Conservation (phyloP, 805 yeast species). For the Cyberlindnera xylosilytica region DNA sequence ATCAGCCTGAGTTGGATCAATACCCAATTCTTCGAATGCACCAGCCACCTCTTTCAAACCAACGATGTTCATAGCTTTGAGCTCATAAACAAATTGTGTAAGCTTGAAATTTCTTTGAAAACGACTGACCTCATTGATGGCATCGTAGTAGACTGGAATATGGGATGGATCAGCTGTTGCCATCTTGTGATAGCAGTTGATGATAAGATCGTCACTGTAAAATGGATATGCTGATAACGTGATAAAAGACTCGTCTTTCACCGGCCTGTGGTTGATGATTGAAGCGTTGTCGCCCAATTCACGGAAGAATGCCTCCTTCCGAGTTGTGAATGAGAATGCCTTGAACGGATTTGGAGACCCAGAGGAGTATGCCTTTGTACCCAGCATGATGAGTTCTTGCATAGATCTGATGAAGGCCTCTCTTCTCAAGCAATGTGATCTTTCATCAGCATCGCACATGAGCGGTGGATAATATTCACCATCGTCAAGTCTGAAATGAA, state of each 20-base stretch:
- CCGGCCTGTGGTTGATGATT: conserved; percentile 22
- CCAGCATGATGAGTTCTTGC: conserved; percentile 49
- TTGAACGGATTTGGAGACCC: conserved; percentile 29
- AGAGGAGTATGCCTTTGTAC: conserved; percentile 31
- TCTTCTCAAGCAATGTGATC: conserved; percentile 30
- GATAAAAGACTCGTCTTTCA: conserved; percentile 34
- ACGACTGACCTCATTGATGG: conserved; percentile 49
- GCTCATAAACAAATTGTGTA: conserved; percentile 40
- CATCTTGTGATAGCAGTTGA: conserved; percentile 43
- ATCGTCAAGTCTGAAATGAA: conserved; percentile 39
- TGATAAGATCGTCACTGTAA: conserved; percentile 47
- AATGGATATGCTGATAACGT: conserved; percentile 46
- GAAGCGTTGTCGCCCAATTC: conserved; percentile 31
- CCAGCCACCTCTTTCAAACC: conserved; percentile 46
- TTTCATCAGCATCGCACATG: conserved; percentile 32
- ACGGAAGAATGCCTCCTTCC: conserved; percentile 29
- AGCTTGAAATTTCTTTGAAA: conserved; percentile 44
- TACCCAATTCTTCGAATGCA: conserved; percentile 35
- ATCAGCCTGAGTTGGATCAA: conserved; percentile 29
- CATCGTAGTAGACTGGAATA: conserved; percentile 54
- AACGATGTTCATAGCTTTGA: conserved; percentile 48
- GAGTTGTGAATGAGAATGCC: conserved; percentile 24
- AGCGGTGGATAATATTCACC: conserved; percentile 48
- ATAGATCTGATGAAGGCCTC: conserved; percentile 56
- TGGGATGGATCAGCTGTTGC: conserved; percentile 40